Conservation (phyloP, 2,329 filamentous ascomycete genomes). For the Talaromyces sp. region DNA sequence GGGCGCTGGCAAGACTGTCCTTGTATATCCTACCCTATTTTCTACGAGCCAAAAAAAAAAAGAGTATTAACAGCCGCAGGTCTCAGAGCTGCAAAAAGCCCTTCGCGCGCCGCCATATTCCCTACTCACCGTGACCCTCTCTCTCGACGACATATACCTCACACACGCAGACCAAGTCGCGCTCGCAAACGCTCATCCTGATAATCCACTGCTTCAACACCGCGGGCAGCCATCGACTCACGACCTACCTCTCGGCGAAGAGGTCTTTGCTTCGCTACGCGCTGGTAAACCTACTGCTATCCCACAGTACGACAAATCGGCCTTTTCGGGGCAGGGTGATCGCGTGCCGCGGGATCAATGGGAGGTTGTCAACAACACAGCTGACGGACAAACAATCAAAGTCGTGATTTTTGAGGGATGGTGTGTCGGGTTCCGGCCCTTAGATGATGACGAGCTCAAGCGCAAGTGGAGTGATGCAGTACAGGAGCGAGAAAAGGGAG, state of each 20-base stretch:
- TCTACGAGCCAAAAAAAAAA: too few species aligned
- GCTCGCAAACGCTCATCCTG: conserved; percentile 59
- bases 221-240: conserved; percentile 81
- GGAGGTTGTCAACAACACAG: conserved; percentile 46
- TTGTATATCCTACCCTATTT: conserved; percentile 44
- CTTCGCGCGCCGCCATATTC: conserved; percentile 54
- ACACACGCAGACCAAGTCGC: conserved; percentile 61
- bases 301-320: conserved; percentile 79
- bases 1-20: conserved; percentile 85
- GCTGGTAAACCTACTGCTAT: conserved; percentile 51
- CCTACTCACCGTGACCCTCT: conserved; percentile 64
- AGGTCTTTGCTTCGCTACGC: conserved; percentile 58
- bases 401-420: conserved; percentile 84
- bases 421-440: conserved; percentile 75
- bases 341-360: conserved; percentile 59
- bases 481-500: conserved; percentile 39
- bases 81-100: conserved; percentile 57
- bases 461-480: conserved; percentile 49
- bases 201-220: conserved; percentile 72
- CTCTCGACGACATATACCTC: conserved; percentile 87
- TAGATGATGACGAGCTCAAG: conserved; percentile 51
- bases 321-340: conserved; percentile 70
- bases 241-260: conserved; percentile 59
- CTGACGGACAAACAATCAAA: conserved; percentile 36
- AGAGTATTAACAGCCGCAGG: conserved; percentile 28